Evolutionary conservation across 371 early-diverging fungal genomes (phyloP).

Genomic region (Dipsacomyces acuminosporus): DNA sequence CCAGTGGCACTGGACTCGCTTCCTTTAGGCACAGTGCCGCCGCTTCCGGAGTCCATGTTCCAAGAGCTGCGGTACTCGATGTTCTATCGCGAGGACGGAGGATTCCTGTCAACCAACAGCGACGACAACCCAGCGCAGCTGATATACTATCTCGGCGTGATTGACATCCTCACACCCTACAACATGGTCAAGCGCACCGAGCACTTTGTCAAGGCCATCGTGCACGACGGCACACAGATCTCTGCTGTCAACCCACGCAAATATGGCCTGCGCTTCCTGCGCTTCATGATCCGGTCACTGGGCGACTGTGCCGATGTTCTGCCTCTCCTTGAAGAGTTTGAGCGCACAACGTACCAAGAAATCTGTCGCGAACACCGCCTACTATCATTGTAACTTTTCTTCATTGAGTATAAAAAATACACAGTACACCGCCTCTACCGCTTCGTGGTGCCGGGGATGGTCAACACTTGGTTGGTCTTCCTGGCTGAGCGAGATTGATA

Average conservation of each 20-base stretch:
- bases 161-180: constrained; percentile 94
- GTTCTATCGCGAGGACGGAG: constrained; percentile 89
- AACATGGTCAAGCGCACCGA: constrained; percentile 78
- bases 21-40: constrained; percentile 31
- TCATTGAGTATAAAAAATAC: no score
- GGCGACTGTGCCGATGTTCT: constrained; percentile 37
- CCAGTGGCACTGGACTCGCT: constrained; percentile 56
- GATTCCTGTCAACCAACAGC: constrained; percentile 74
- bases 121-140: constrained; percentile 57
- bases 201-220: constrained; percentile 76
- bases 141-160: constrained; percentile 89
- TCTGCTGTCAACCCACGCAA: constrained; percentile 80
- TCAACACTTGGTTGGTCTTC: no score
- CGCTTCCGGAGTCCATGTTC: constrained; percentile 42
- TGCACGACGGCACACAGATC: constrained; percentile 64
- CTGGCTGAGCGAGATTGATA: no score
- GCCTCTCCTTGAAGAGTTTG: constrained; percentile 38
- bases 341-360: constrained; percentile 37
- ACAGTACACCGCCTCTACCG: no score
- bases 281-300: constrained; percentile 64
- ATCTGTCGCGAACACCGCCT: constrained; percentile 37
- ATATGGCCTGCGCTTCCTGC: constrained; percentile 81
- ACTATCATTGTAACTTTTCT: not conserved
- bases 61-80: constrained; percentile 51
- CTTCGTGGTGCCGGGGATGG: no score